A percentile compares a stretch with the other conserved stretches of the same genome.
These are phyloP conservation scores for Sporothrix protearum DNA, from an alignment of 2,329 filamentous ascomycete genomes.

Conservation along the genomic window DNA sequence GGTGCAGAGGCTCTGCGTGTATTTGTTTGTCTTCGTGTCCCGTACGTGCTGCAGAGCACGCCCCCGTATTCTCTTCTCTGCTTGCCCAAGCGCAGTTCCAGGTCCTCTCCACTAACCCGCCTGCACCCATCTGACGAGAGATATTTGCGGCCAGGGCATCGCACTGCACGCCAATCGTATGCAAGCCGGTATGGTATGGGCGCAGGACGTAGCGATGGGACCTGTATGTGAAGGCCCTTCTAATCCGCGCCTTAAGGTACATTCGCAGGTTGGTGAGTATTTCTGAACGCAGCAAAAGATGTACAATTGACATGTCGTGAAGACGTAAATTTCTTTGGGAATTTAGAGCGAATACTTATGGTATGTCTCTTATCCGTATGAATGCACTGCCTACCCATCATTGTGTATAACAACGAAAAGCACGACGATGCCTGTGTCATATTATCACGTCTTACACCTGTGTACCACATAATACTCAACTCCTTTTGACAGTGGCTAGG, in stretches of 20 bases:
- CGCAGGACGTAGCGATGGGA: not conserved
- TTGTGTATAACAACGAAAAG: not conserved
- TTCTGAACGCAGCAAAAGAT: not conserved
- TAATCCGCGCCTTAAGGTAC: not conserved
- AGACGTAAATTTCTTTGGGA: not conserved
- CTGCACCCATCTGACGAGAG: not conserved
- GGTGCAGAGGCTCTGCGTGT: constrained; percentile 10
- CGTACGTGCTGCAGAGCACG: constrained; percentile 1
- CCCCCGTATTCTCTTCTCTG: constrained; percentile 1
- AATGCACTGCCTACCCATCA: not conserved
- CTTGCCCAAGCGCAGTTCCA: not conserved
- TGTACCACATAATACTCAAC: not conserved
- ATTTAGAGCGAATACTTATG: not conserved
- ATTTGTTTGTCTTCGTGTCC: not conserved
- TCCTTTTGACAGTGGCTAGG: not conserved
- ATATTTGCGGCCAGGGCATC: not conserved
- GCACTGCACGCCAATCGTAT: not conserved
- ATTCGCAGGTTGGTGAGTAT: not conserved
- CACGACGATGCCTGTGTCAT: not conserved
- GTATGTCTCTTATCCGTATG: not conserved
- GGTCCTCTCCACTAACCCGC: not conserved
- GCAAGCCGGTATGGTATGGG: not conserved
- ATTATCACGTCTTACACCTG: not conserved
- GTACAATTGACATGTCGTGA: not conserved
- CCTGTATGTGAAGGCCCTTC: not conserved